These are phyloP conservation scores for Sergeia podlipaevii DNA, from an alignment of 208 protist genomes.

Conservation along the genomic window DNA sequence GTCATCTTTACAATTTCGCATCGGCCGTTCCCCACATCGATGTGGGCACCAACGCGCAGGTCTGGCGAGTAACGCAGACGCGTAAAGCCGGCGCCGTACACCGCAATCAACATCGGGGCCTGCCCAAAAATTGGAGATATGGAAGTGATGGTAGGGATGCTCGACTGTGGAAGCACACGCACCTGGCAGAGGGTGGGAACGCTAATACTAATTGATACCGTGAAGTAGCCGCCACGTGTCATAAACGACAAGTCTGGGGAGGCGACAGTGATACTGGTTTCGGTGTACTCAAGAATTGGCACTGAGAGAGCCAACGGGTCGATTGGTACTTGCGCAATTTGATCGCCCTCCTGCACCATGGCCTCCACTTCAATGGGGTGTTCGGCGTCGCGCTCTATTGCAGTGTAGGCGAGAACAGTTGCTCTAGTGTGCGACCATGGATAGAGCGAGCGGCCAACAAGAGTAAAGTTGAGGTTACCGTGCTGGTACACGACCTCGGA, in stretches of 20 bases:
- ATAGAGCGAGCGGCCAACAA: too few species aligned
- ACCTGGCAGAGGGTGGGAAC: slow-evolving; percentile 1
- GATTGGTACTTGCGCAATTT: not conserved
- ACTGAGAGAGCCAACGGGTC: not conserved
- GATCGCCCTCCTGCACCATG: not conserved
- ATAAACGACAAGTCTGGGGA: not conserved
- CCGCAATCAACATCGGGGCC: slow-evolving; percentile 25
- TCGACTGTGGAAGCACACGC: not conserved
- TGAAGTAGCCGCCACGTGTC: not conserved
- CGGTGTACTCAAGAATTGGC: slow-evolving; percentile 1
- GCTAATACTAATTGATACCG: not conserved
- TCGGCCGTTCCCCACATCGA: slow-evolving; percentile 20
- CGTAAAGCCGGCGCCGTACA: slow-evolving; percentile 39
- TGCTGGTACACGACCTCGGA: slow-evolving; percentile 26
- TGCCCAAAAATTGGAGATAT: slow-evolving; percentile 25
- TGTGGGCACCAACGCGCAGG: slow-evolving; percentile 12
- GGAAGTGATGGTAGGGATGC: slow-evolving; percentile 28
- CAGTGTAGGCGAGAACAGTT: too few species aligned
- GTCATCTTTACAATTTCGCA: slow-evolving; percentile 27
- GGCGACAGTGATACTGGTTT: not conserved
- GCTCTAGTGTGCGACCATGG: too few species aligned
- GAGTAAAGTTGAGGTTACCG: slow-evolving; percentile 13
- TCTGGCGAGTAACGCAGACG: slow-evolving; percentile 22
- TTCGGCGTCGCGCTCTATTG: too few species aligned
- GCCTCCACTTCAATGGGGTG: not conserved